phyloP scores from a whole-genome alignment of 192 early-diverging fungal species.

The Phycomyces blakesleeanus region DNA sequence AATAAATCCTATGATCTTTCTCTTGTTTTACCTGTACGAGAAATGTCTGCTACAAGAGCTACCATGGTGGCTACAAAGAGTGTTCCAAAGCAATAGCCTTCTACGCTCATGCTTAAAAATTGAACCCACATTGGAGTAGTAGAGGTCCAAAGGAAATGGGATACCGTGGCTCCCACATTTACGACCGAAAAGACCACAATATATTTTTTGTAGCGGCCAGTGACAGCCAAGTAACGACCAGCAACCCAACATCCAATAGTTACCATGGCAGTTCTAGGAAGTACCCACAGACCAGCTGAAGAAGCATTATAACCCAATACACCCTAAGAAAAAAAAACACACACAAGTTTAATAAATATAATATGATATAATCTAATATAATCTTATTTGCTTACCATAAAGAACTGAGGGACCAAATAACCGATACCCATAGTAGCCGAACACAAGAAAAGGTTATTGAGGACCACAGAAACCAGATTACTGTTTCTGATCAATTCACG shows the following conservation, averaged over 20 bases:
- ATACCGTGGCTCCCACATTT: constrained; percentile 48
- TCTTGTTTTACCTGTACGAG: constrained; percentile 40
- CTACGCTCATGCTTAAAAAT: constrained; percentile 39
- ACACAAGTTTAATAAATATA: neutral
- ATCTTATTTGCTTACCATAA: constrained; percentile 18
- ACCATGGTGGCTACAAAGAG: constrained; percentile 52
- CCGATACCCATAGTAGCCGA: constrained; percentile 18
- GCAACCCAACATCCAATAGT: constrained; percentile 22
- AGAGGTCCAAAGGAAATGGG: constrained; percentile 50
- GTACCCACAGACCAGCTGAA: constrained; percentile 31
- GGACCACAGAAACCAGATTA: constrained; percentile 56
- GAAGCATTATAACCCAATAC: constrained; percentile 23
- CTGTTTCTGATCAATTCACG: constrained; percentile 58
- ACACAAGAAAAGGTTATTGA: constrained; percentile 54
- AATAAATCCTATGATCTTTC: too few species aligned
- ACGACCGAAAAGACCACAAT: constrained; percentile 47
- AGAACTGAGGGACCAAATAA: constrained; percentile 22
- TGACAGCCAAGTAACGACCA: constrained; percentile 18
- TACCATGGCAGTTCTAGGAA: constrained; percentile 24
- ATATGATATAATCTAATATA: too few species aligned
- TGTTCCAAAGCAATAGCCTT: constrained; percentile 49
- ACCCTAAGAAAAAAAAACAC: constrained; percentile 6
- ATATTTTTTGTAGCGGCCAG: constrained; percentile 21
- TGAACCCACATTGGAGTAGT: constrained; percentile 29
- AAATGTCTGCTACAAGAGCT: constrained; percentile 48